Base-by-base conservation (phyloP, 495 filamentous ascomycete species). In the Penicillium psychrofluorescens region DNA sequence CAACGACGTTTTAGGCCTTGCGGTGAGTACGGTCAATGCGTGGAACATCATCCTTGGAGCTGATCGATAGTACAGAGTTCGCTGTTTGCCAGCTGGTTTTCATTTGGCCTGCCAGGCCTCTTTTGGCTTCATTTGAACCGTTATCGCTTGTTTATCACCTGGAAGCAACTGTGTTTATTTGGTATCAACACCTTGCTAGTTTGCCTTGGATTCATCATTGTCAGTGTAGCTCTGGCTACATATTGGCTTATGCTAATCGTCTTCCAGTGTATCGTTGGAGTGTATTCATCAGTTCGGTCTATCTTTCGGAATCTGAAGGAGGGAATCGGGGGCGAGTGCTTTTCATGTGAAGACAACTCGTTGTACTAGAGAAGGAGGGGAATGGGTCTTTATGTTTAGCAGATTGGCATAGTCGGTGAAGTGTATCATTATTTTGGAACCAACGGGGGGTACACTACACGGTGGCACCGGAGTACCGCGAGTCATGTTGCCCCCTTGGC, bases 1-100 rank as follows among this genome's bases (percentile, higher is more conserved):
- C 64, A 77, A 75, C 45, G 72, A 79, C 39, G 54, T 85, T 35
- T 56, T 86, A 27, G 64, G 62, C 9, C 45, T 73, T 39, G 63
- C 68, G 35, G 56, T 58, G 45, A 27, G 56, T 50, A 28, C 38
- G 10, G 8, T n/a, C n/a, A n/a, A 15, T 41, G 11, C 6, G 5
- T 10, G 6, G 28, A 7, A 12, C 15, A 22, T 14, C 4, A 14
- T 10, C 41, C 11, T 12, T 4, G 11, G 7, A 15, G 30, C 43
- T 58, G 27, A 52, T 35, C 8, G 13, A 8, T 13, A 1, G 28
- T 7, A 5, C 28, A 62, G 54, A 60, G 53, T 28, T 56, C 56
- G 5, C 32, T 60, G 22, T 55, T 62, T 43, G 49, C 48, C 13
- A 56, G 51, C 28, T 59, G 58, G 53, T 54, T 66, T 40, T 59